Base-by-base conservation (phyloP, 441 rosid species). In the Omphalea diandra region DNA sequence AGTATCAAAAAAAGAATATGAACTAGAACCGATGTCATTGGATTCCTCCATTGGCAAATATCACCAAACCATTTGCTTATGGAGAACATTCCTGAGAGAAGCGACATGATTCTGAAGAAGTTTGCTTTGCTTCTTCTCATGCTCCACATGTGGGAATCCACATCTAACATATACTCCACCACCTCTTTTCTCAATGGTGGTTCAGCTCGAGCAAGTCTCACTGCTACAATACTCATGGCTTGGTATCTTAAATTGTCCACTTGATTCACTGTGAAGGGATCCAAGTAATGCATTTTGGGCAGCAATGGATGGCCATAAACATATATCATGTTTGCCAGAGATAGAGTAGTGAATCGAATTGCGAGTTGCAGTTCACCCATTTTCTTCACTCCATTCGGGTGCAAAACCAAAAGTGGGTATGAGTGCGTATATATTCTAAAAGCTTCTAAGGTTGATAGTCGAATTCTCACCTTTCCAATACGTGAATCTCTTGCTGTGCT, bases 91-190 rank as follows among this genome's bases (percentile, higher is more conserved):
- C 97, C 89, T 9, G 86, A 77, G 49, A 90, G 74, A 41, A 93
- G 84, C 0, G 82, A 81, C 90, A 90, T 86, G 78, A 93, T 88
- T 58, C 95, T 72, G 71, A 88, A 90, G 82, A 90, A 90, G 70
- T 90, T 93, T 4, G 97, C 98, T 77, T 92, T 92, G 80, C 98
- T 92, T 72, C 97, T 86, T 71, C 98, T 83, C 97, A 93, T 90
- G 79, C 90, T 93, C 97, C 98, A 93, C 89, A 85, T 85, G 70
- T 90, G 93, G 1, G 95, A 88, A 70, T 87, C 98, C 33, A 93
- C 95, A 70, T 93, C 98, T 1, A 93, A 82, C 97, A 93, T 93
- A 76, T 87, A 93, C 84, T 90, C 98, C 15, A 93, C 97, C 40
- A 91, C 85, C 76, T 93, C 98, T 79, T 85, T 91, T 70, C 89